phyloP scores from a whole-genome alignment of 2,329 filamentous ascomycete species.

The Dactylellina drechsleri region DNA sequence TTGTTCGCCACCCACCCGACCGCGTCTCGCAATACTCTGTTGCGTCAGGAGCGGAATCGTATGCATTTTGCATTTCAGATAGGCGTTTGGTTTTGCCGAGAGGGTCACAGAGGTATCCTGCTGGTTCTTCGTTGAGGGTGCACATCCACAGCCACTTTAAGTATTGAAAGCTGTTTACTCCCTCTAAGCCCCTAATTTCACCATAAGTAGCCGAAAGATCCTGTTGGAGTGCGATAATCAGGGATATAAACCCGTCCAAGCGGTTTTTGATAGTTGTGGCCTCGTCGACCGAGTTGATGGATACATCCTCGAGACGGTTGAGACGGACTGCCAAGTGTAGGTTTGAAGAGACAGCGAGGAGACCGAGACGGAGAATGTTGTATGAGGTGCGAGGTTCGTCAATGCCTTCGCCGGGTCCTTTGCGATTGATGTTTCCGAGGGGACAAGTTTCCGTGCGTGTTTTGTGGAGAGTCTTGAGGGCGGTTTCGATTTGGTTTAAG shows the following conservation, averaged over 20 bases:
- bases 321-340: background rate
- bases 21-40: background rate
- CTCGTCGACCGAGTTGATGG: background rate
- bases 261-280: background rate
- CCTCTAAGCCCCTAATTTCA: no score
- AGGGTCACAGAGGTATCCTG: background rate
- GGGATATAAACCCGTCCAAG: background rate
- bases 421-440: background rate
- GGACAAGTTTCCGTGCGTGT: background rate
- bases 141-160: conserved; percentile 4
- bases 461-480: background rate
- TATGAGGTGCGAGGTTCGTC: background rate
- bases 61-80: background rate
- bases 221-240: background rate
- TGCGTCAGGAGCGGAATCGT: background rate
- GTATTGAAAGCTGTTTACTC: background rate
- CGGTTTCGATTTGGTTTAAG: background rate
- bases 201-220: background rate
- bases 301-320: background rate
- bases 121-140: background rate
- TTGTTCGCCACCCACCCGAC: background rate
- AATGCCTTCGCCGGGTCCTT: conserved; percentile 1
- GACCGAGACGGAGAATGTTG: conserved; percentile 8
- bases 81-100: background rate
- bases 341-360: background rate